A percentile compares a stretch with the other conserved stretches of the same genome.
Evolutionary conservation across 208 protist species (phyloP).

Genomic region (Crithidia brevicula): DNA sequence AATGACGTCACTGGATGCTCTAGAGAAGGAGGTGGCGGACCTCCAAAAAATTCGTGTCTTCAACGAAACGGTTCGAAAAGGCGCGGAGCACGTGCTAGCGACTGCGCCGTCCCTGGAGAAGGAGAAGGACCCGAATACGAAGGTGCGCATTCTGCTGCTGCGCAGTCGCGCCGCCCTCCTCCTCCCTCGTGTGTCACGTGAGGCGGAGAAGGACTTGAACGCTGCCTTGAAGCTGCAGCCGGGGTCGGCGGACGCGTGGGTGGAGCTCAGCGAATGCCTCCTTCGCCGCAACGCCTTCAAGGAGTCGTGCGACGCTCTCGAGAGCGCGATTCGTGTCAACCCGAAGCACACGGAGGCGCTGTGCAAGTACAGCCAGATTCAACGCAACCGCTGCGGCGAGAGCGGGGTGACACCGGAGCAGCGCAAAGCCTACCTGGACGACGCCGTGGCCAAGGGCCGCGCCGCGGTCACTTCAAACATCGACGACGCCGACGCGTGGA

Average conservation of each 20-base stretch:
- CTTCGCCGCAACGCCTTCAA: constrained; percentile 73
- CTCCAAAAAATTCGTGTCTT: constrained; percentile 70
- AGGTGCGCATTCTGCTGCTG: constrained; percentile 72
- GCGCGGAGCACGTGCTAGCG: constrained; percentile 55
- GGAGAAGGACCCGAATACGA: constrained; percentile 45
- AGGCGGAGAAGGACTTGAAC: constrained; percentile 78
- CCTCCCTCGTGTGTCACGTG: constrained; percentile 71
- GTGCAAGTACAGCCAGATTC: constrained; percentile 83
- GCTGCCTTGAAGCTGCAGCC: constrained; percentile 72
- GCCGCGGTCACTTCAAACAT: constrained; percentile 57
- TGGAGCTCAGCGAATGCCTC: constrained; percentile 79
- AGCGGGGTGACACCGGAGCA: constrained; percentile 47
- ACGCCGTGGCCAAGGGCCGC: constrained; percentile 64
- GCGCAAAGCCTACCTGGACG: constrained; percentile 46
- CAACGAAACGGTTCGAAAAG: constrained; percentile 46
- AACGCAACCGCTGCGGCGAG: constrained; percentile 75
- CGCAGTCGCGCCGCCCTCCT: constrained; percentile 62
- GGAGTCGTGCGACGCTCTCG: constrained; percentile 79
- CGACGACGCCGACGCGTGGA: constrained; percentile 67
- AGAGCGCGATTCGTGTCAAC: constrained; percentile 64
- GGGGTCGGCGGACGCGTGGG: constrained; percentile 62
- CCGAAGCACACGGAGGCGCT: constrained; percentile 55
- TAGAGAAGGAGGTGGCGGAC: constrained; percentile 63
- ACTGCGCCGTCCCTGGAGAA: constrained; percentile 51
- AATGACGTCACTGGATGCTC: constrained; percentile 37